Base-by-base conservation (phyloP, 768 basidiomycete genomes). In the Cantharellus anzutake region DNA sequence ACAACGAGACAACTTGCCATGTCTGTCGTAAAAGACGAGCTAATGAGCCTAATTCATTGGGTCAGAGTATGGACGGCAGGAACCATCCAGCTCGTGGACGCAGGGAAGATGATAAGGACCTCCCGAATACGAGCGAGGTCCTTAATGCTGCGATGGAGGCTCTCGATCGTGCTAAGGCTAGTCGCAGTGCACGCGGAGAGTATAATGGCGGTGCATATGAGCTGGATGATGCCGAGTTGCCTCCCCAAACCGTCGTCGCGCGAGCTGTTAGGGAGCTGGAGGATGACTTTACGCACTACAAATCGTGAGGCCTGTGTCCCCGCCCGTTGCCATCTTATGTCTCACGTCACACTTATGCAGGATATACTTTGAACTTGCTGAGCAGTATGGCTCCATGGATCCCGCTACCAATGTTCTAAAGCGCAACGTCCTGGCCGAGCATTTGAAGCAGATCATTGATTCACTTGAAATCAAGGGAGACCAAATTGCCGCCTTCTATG, bases 271-370 rank as follows among this genome's bases (percentile, higher is more conserved):
- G 84, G 61, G 90, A 94, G 70, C 74, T 99, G 4, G 94, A 98
- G 68, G 91, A 91, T 62, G 94, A 99, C 67, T 98, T 97, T 67
- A 80, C 80, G 41, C 89, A 91, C 71, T 94, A 93, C 70, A 96
- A 90, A 71, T 82, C 84, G 96, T 97, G 64, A 38, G 81, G 73
- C 34, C 20, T 4, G 40, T 41, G 14, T 5, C 34, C 37, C 14
- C 51, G 3, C 41, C 16, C 57, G 41, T 29, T 60, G 58, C 60
- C 58, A 53, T 60, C 4, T 38, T 37, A 4, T 16, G 3, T 29
- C 4, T 20, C 41, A 39, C 50, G 34, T 4, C n/a, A 5, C 51
- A 34, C 55, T 63, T 41, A 5, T 29, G 38, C 53, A 98, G 94
- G 64, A 82, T 96, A 55, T 99, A 97, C 65, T 72, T 82, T 58